Evolutionary conservation across 2,329 filamentous ascomycete species (phyloP).

Genomic region (Colletotrichum sp.): DNA sequence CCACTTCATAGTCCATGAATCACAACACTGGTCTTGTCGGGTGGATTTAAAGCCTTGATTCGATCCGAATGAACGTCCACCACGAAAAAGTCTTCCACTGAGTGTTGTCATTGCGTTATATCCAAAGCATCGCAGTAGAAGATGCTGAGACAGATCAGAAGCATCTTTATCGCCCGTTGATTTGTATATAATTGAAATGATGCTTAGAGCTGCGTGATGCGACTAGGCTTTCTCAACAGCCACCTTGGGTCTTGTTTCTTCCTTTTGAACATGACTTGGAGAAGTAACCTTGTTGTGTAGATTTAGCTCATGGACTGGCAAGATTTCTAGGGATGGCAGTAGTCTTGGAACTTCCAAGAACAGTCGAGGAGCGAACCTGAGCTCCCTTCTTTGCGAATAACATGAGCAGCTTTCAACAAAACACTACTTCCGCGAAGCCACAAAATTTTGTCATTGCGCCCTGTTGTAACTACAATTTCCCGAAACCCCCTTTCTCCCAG

Average conservation of each 20-base stretch:
- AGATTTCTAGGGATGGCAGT: background rate
- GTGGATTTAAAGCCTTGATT: background rate
- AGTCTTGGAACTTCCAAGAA: background rate
- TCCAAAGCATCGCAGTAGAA: background rate
- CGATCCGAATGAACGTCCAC: background rate
- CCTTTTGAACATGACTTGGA: no score
- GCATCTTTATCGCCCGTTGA: no score
- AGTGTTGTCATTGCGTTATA: background rate
- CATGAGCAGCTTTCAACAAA: background rate
- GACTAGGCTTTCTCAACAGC: no score
- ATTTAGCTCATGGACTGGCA: background rate
- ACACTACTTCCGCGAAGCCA: background rate
- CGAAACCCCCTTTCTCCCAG: background rate
- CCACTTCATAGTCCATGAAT: background rate
- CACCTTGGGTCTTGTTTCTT: no score
- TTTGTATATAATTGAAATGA: no score
- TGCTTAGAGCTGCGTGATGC: no score
- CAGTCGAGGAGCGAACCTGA: background rate
- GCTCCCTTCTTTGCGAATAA: background rate
- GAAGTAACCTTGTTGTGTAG: background rate
- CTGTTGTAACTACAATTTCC: no score
- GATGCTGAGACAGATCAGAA: background rate
- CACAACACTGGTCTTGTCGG: background rate
- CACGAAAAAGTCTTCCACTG: background rate
- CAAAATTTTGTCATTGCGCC: background rate